A percentile compares a stretch with the other conserved stretches of the same genome.
Evolutionary conservation across 352 stramenopile species (phyloP).

Genomic region (Pythium grandisporangium): DNA sequence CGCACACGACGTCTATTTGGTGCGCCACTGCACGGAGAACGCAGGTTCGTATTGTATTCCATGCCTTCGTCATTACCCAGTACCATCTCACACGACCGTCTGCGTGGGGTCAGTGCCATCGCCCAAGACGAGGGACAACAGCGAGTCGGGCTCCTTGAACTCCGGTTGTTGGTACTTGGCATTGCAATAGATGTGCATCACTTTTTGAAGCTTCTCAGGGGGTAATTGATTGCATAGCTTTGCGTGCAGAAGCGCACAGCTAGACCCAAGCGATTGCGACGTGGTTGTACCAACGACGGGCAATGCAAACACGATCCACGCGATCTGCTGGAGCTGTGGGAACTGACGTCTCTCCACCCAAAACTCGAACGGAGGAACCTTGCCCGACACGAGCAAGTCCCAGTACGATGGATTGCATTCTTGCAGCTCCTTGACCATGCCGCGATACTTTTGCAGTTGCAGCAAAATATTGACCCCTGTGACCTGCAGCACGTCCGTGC

Average conservation of each 20-base stretch:
- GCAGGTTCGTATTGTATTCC: not conserved
- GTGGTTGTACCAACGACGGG: constrained; percentile 30
- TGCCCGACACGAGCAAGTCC: constrained; percentile 32
- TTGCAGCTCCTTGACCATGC: constrained; percentile 40
- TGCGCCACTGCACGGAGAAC: too few species aligned
- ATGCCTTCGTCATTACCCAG: too few species aligned
- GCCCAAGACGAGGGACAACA: constrained; percentile 12
- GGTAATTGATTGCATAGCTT: constrained; percentile 30
- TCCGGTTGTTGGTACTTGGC: constrained; percentile 16
- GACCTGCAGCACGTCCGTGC: constrained; percentile 14
- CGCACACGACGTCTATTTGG: too few species aligned
- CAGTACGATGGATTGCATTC: constrained; percentile 44
- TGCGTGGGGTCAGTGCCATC: constrained; percentile 10
- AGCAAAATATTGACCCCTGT: constrained; percentile 29
- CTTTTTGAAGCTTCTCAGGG: constrained; percentile 35
- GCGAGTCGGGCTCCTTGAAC: constrained; percentile 11
- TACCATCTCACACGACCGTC: constrained; percentile 7
- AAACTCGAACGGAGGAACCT: constrained; percentile 42
- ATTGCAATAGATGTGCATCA: constrained; percentile 60
- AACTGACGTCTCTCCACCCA: constrained; percentile 52
- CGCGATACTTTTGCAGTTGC: constrained; percentile 40
- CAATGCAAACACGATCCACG: constrained; percentile 41
- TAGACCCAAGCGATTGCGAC: constrained; percentile 22
- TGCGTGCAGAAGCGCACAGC: constrained; percentile 22
- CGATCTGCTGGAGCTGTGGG: constrained; percentile 47